Evolutionary conservation across 306 rosid genomes (phyloP).

Genomic region (Cicer bijugum): DNA sequence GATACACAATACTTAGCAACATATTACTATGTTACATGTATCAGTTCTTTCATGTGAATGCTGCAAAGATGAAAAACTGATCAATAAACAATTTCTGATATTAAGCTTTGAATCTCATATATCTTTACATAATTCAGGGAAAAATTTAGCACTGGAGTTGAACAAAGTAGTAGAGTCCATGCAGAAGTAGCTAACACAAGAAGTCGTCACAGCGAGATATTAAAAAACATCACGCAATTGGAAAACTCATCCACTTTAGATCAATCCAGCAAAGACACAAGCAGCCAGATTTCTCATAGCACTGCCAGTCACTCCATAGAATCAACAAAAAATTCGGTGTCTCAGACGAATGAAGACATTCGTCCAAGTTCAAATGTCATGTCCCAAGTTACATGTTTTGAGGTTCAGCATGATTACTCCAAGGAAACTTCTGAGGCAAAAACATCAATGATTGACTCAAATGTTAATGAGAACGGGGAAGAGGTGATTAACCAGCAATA

Average conservation of each 20-base stretch:
- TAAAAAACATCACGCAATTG: conserved; percentile 3
- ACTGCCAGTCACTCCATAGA: conserved; percentile 23
- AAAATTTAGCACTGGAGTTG: conserved; percentile 51
- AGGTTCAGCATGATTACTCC: conserved; percentile 30
- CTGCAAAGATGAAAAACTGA: not conserved
- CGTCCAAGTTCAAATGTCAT: conserved; percentile 37
- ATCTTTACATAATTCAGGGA: conserved; percentile 58
- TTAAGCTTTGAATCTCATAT: not conserved
- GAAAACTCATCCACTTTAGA: conserved; percentile 34
- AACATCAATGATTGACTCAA: conserved; percentile 44
- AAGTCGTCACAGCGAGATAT: conserved; percentile 38
- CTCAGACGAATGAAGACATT: conserved; percentile 31
- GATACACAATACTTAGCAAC: not conserved
- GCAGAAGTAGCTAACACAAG: conserved; percentile 43
- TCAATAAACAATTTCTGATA: not conserved
- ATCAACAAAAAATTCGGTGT: conserved; percentile 29
- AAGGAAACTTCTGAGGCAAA: conserved; percentile 49
- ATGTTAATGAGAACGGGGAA: conserved; percentile 52
- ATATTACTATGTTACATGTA: not conserved
- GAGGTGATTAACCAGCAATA: conserved; percentile 36
- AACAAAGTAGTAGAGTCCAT: conserved; percentile 36
- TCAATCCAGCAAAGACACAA: conserved; percentile 39
- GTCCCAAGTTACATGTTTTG: conserved; percentile 40
- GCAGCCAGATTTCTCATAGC: conserved; percentile 16
- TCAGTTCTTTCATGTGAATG: not conserved